Conservation (phyloP, 768 basidiomycete species). For the Russula earlei region DNA sequence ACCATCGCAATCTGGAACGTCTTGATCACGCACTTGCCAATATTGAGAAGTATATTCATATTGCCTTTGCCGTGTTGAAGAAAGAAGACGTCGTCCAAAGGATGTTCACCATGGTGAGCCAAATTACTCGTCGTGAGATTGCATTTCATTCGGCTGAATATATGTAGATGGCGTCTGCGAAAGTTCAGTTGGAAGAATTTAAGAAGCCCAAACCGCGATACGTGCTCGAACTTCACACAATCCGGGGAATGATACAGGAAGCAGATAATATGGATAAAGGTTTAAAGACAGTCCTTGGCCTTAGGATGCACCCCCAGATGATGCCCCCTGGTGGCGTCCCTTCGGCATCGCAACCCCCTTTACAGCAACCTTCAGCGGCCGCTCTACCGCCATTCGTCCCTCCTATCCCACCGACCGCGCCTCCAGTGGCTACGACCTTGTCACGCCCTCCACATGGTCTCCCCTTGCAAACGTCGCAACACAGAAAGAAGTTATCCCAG, state of each 20-base stretch:
- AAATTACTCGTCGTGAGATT: background rate
- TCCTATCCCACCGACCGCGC: background rate
- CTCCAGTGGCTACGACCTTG: background rate
- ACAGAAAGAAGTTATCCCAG: background rate
- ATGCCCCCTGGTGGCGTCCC: background rate
- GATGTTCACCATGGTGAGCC: constrained; percentile 9
- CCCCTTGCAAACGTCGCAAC: background rate
- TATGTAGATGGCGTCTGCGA: constrained; percentile 3
- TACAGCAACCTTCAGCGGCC: background rate
- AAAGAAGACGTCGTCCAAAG: background rate
- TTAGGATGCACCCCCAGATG: background rate
- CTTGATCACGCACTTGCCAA: background rate
- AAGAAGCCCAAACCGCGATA: constrained; percentile 9
- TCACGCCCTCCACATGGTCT: background rate
- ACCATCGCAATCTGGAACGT: constrained; percentile 4
- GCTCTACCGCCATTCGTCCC: background rate
- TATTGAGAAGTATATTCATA: constrained; percentile 9
- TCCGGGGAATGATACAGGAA: constrained; percentile 17
- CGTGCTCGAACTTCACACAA: constrained; percentile 13
- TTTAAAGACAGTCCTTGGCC: background rate
- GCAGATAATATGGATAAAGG: constrained; percentile 12
- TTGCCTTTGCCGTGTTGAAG: constrained; percentile 5
- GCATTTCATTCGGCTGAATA: background rate
- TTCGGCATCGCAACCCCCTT: background rate
- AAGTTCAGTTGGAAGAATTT: constrained; percentile 11